Evolutionary conservation across 345 rosid genomes (phyloP).

Genomic region (Dipteronia sinensis): DNA sequence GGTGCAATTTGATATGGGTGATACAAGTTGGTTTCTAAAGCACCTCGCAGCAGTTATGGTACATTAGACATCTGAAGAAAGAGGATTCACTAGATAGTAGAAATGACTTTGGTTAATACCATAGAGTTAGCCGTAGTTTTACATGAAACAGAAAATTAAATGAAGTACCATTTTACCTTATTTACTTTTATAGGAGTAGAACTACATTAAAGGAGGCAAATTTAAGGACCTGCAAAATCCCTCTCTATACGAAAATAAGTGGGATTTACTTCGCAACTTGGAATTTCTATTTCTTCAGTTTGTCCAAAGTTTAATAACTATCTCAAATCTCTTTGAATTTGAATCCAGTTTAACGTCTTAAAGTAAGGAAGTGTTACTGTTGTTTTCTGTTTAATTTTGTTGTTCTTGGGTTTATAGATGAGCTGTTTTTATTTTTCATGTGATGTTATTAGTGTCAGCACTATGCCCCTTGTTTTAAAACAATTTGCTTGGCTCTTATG

Average conservation of each 20-base stretch:
- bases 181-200: not conserved
- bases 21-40: not conserved
- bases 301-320: not conserved
- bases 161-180: not conserved
- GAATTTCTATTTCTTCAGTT: no score
- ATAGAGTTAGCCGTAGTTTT: not conserved
- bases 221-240: not conserved
- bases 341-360: not conserved
- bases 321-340: not conserved
- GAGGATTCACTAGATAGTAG: not conserved
- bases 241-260: not conserved
- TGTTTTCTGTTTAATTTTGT: no score
- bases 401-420: no score
- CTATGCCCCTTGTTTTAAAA: not conserved
- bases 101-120: not conserved
- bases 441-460: not conserved
- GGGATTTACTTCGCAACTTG: not conserved
- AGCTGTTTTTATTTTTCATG: not conserved
- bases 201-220: not conserved
- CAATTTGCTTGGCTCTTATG: not conserved
- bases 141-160: not conserved
- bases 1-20: not conserved
- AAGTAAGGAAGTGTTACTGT: not conserved
- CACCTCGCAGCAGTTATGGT: not conserved
- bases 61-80: not conserved